phyloP scores from a whole-genome alignment of 2,329 filamentous ascomycete genomes.

The Metarhizium anisopliae region DNA sequence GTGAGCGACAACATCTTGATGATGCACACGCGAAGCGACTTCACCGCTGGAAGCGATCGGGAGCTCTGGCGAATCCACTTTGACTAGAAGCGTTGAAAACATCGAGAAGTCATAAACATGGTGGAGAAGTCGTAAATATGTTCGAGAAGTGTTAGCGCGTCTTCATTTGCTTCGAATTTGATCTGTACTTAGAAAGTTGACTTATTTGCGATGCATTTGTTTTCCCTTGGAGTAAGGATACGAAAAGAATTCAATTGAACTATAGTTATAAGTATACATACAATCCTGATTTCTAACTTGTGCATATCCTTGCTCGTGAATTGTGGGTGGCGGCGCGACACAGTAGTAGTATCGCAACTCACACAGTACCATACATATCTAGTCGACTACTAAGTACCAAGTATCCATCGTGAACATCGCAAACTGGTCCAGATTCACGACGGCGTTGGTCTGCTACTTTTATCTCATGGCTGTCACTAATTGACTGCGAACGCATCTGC shows the following conservation, averaged over 20 bases:
- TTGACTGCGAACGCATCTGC: not conserved
- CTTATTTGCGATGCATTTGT: too few species aligned
- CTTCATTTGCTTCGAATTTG: not conserved
- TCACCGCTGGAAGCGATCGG: constrained; percentile 31
- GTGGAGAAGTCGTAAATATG: too few species aligned
- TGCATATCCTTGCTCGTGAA: too few species aligned
- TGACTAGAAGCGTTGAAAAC: constrained; percentile 20
- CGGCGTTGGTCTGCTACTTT: not conserved
- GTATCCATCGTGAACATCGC: not conserved
- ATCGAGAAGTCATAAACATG: too few species aligned
- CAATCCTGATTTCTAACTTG: too few species aligned
- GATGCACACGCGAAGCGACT: constrained; percentile 41
- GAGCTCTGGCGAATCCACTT: constrained; percentile 45
- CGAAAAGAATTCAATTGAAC: too few species aligned
- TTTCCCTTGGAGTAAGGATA: too few species aligned
- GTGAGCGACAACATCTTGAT: constrained; percentile 41
- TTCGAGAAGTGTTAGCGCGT: not conserved
- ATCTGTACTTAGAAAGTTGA: not conserved
- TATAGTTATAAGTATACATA: too few species aligned
- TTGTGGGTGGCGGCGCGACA: too few species aligned
- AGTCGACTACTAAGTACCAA: too few species aligned
- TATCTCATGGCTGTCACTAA: not conserved
- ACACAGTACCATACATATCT: too few species aligned
- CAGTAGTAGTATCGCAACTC: too few species aligned
- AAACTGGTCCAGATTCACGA: not conserved